Conservation (phyloP, 2,329 filamentous ascomycete genomes). For the Albifimbria verrucaria region DNA sequence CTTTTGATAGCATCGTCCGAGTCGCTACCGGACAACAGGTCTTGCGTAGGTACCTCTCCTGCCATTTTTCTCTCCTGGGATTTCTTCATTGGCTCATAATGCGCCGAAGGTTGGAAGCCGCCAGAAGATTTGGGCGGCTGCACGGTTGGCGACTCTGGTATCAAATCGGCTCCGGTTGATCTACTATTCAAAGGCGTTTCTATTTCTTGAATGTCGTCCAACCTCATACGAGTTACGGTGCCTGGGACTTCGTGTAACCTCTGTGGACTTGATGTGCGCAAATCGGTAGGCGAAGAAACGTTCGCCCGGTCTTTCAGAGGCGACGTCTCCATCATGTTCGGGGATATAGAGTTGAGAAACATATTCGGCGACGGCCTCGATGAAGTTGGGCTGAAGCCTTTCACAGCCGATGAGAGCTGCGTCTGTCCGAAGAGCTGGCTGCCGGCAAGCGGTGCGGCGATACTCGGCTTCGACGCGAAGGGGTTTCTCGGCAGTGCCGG, state of each 20-base stretch:
- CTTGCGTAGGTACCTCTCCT: constrained; percentile 18
- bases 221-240: constrained; percentile 19
- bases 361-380: constrained; percentile 53
- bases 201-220: constrained; percentile 12
- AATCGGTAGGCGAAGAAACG: constrained; percentile 41
- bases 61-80: constrained; percentile 39
- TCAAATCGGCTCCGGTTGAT: constrained; percentile 24
- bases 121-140: constrained; percentile 17
- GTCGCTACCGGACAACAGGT: constrained; percentile 27
- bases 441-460: constrained; percentile 32
- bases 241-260: constrained; percentile 26
- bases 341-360: constrained; percentile 43
- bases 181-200: constrained; percentile 22
- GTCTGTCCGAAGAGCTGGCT: constrained; percentile 55
- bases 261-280: constrained; percentile 39
- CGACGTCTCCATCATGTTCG: constrained; percentile 41
- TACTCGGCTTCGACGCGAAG: constrained; percentile 35
- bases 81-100: constrained; percentile 43
- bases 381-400: constrained; percentile 51
- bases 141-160: constrained; percentile 34
- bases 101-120: constrained; percentile 30
- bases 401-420: constrained; percentile 50
- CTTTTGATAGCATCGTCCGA: constrained; percentile 29
- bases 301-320: constrained; percentile 48
- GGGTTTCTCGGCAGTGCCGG: constrained; percentile 47